phyloP scores from a whole-genome alignment of 2,329 filamentous ascomycete genomes.

The Ophiocordyceps camponoti-rufipedis region DNA sequence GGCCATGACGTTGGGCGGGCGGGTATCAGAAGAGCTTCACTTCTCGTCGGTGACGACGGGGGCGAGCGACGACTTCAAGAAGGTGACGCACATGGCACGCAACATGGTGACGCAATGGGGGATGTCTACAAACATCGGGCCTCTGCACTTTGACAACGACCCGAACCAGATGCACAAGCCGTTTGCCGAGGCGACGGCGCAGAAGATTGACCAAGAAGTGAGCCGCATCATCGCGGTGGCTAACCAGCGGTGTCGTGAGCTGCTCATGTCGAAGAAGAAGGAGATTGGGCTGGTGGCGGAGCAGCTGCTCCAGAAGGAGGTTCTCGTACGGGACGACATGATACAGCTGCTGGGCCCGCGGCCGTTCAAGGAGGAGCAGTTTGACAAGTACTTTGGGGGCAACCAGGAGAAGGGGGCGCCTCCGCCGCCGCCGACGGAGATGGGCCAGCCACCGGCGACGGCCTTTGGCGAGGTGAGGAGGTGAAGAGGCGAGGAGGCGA shows the following conservation, averaged over 20 bases:
- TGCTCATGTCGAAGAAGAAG: conserved; percentile 69
- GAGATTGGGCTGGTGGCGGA: conserved; percentile 84
- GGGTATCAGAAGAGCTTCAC: conserved; percentile 88
- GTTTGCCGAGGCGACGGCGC: conserved; percentile 85
- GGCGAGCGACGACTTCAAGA: conserved; percentile 94
- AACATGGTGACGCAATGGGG: conserved; percentile 99
- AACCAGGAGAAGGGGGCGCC: conserved; percentile 37
- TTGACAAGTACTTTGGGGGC: conserved; percentile 80
- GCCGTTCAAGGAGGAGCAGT: conserved; percentile 78
- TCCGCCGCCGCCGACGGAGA: conserved; percentile 22
- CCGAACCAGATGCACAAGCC: conserved; percentile 78
- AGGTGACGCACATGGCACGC: conserved; percentile 89
- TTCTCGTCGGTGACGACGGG: conserved; percentile 93
- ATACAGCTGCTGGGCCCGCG: conserved; percentile 70
- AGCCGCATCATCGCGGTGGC: conserved; percentile 81
- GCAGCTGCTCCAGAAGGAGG: conserved; percentile 81
- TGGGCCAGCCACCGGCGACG: conserved; percentile 18
- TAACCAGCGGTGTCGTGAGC: conserved; percentile 73
- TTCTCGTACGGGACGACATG: conserved; percentile 82
- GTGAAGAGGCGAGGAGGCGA: conserved; percentile 1
- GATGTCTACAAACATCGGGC: conserved; percentile 89
- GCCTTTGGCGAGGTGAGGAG: conserved; percentile 12
- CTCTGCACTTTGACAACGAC: conserved; percentile 76
- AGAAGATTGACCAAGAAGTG: conserved; percentile 82
- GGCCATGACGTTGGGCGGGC: conserved; percentile 96